Conservation (phyloP, 306 rosid genomes). For the Begonia loranthoides region DNA sequence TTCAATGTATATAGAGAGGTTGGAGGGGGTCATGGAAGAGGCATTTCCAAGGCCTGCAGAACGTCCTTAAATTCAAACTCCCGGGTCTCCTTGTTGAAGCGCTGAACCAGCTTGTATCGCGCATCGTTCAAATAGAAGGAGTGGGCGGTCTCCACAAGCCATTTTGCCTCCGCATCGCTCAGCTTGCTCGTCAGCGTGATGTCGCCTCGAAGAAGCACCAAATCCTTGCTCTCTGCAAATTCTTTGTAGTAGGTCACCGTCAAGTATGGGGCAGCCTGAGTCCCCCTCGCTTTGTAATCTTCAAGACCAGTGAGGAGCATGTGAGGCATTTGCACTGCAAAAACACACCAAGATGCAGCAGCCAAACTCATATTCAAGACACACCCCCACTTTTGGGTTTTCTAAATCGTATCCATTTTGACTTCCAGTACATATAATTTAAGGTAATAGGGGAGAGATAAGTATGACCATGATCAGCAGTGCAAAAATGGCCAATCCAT, state of each 20-base stretch:
- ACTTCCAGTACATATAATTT: too few relatives aligned
- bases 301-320: conserved; percentile 79
- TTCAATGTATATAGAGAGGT: too few relatives aligned
- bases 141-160: conserved; percentile 71
- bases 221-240: conserved; percentile 78
- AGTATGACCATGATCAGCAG: too few relatives aligned
- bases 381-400: too few relatives aligned
- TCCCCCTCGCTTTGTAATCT: conserved; percentile 92
- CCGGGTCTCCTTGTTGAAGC: conserved; percentile 67
- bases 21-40: conserved; percentile 28
- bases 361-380: neutral
- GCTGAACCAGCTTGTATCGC: conserved; percentile 69
- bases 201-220: conserved; percentile 81
- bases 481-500: too few relatives aligned
- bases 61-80: conserved; percentile 93
- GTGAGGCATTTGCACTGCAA: conserved; percentile 74
- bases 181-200: conserved; percentile 74
- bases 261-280: conserved; percentile 80
- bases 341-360: conserved; percentile 8
- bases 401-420: too few relatives aligned
- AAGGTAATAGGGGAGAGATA: too few relatives aligned
- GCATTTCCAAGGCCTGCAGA: conserved; percentile 66
- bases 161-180: conserved; percentile 60
- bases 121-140: conserved; percentile 72
- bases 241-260: conserved; percentile 58